Evolutionary conservation across 441 rosid species (phyloP).

Genomic region (Populus hybrid): DNA sequence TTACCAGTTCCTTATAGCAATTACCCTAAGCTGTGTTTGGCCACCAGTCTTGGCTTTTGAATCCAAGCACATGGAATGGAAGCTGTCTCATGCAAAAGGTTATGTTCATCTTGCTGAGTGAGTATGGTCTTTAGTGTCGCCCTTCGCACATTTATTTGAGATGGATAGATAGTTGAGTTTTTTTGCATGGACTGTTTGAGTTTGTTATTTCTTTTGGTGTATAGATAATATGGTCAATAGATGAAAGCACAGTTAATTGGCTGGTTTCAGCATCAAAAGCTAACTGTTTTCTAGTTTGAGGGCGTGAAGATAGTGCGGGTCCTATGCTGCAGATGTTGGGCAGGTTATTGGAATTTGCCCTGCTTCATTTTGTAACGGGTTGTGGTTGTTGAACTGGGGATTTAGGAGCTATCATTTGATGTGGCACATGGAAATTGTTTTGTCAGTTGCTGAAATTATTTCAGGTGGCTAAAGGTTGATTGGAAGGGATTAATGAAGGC

Average conservation of each 20-base stretch:
- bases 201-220: neutral
- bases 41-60: neutral
- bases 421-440: neutral
- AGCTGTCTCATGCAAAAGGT: neutral
- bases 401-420: neutral
- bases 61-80: neutral
- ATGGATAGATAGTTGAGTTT: neutral
- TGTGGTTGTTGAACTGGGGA: neutral
- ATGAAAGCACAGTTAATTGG: neutral
- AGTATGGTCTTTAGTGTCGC: neutral
- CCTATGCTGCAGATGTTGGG: neutral
- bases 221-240: neutral
- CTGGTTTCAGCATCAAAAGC: conserved; percentile 3
- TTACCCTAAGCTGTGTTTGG: neutral
- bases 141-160: neutral
- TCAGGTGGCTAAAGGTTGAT: neutral
- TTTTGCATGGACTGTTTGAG: neutral
- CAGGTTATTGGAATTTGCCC: neutral
- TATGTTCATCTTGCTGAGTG: neutral
- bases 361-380: neutral
- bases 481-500: neutral
- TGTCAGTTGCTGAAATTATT: neutral
- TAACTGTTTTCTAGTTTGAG: neutral
- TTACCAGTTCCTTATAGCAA: conserved; percentile 1
- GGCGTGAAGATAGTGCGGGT: neutral